phyloP scores from a whole-genome alignment of 1,284 basidiomycete species.

The Microbotryomycetes sp. region DNA sequence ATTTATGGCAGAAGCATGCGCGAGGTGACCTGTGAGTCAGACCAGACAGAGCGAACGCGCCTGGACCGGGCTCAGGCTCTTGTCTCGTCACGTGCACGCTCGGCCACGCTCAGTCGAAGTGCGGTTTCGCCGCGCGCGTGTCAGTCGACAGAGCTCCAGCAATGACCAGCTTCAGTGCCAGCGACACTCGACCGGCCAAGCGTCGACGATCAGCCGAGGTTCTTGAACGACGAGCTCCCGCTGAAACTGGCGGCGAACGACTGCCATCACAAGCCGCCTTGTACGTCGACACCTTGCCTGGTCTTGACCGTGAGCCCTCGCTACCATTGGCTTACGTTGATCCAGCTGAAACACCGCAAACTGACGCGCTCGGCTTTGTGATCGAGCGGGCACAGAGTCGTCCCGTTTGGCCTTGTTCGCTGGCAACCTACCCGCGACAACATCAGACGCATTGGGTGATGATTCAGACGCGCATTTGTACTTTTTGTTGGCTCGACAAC shows the following conservation, averaged over 20 bases:
- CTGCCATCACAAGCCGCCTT: conserved; percentile 19
- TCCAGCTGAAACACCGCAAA: background rate
- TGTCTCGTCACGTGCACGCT: no score
- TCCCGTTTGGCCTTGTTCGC: conserved; percentile 30
- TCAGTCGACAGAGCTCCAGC: no score
- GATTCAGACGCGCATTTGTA: conserved; percentile 64
- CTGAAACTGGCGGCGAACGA: no score
- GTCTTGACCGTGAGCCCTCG: conserved; percentile 10
- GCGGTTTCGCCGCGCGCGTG: no score
- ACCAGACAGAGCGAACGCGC: no score
- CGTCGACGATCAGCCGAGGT: background rate
- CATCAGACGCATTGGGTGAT: background rate
- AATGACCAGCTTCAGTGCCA: no score
- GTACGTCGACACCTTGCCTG: conserved; percentile 12
- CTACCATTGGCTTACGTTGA: no score
- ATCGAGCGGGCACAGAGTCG: background rate
- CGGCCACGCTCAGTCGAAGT: no score
- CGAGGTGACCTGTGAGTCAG: no score
- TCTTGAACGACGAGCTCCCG: background rate
- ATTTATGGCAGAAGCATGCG: no score
- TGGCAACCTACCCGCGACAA: conserved; percentile 33
- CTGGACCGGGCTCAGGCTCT: no score
- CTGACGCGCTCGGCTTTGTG: fast-evolving
- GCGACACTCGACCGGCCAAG: no score
- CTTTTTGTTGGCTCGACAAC: conserved; percentile 84